Percentiles rank a stretch among this genome's conserved stretches.
These are phyloP conservation scores for Secale cereale DNA, from an alignment of 176 grass and related monocot genomes.

Conservation along the genomic window DNA sequence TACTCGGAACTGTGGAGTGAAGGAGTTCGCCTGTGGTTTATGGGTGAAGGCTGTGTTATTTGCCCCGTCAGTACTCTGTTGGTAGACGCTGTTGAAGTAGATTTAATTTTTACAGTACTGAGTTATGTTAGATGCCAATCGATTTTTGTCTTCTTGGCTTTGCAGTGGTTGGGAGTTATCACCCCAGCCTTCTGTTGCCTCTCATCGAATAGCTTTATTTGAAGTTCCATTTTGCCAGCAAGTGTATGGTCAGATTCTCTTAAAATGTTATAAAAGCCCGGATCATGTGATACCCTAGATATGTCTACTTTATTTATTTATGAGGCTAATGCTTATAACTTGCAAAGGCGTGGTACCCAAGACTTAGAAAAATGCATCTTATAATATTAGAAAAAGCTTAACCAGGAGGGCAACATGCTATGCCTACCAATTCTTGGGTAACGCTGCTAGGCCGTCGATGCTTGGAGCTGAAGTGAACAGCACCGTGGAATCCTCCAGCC, in stretches of 20 bases:
- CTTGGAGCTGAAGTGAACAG: too few relatives aligned
- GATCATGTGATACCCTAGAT: background rate
- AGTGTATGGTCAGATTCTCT: background rate
- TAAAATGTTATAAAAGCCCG: background rate
- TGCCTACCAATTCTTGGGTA: too few relatives aligned
- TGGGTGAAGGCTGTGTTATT: slow-evolving; percentile 5
- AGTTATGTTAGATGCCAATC: slow-evolving; percentile 33
- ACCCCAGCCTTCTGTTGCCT: background rate
- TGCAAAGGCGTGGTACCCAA: too few relatives aligned
- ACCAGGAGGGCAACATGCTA: too few relatives aligned
- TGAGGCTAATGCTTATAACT: background rate
- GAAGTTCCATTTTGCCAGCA: slow-evolving; percentile 18
- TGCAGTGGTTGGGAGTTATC: background rate
- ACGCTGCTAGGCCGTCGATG: too few relatives aligned
- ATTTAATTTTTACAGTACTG: slow-evolving; percentile 22
- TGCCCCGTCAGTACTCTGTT: background rate
- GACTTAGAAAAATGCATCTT: too few relatives aligned
- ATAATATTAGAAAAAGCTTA: too few relatives aligned
- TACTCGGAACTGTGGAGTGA: slow-evolving; percentile 28
- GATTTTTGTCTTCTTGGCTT: slow-evolving; percentile 39
- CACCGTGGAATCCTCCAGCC: too few relatives aligned
- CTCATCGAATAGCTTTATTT: slow-evolving; percentile 35
- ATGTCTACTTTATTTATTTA: background rate
- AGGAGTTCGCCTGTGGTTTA: background rate
- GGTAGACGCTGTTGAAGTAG: slow-evolving; percentile 33